phyloP scores from a whole-genome alignment of 2,329 filamentous ascomycete species.

The Gyromitra esculenta region DNA sequence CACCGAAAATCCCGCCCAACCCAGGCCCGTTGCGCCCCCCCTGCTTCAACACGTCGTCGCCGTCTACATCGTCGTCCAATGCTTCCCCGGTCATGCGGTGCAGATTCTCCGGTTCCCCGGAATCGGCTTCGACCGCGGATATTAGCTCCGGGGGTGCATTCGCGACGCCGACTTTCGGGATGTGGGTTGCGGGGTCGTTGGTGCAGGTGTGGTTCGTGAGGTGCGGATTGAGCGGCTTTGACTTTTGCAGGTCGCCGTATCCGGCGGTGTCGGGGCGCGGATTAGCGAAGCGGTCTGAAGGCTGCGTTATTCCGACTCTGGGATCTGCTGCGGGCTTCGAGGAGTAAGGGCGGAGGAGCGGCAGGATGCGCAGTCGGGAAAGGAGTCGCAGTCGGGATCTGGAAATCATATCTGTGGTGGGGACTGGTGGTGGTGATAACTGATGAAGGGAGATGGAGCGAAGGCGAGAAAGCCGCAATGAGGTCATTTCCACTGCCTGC shows the following conservation, averaged over 20 bases:
- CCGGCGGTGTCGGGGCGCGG: slow-evolving; percentile 10
- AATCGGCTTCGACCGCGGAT: neutral
- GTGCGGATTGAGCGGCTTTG: slow-evolving; percentile 32
- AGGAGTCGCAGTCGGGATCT: slow-evolving; percentile 7
- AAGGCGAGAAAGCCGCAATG: neutral
- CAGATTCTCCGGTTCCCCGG: neutral
- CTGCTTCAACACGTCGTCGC: neutral
- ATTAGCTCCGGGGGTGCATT: slow-evolving; percentile 31
- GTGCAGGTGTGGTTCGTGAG: slow-evolving; percentile 10
- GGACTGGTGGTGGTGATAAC: neutral
- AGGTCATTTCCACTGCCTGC: slow-evolving; percentile 1
- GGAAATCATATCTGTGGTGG: slow-evolving; percentile 22
- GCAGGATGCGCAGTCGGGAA: neutral
- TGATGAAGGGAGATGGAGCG: neutral
- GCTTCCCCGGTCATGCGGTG: neutral
- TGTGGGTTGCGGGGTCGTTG: neutral
- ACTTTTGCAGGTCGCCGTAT: slow-evolving; percentile 8
- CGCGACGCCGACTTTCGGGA: slow-evolving; percentile 8
- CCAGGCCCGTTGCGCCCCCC: slow-evolving; percentile 8
- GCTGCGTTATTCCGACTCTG: neutral
- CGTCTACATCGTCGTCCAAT: neutral
- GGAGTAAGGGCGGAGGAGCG: slow-evolving; percentile 4
- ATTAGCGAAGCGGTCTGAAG: neutral
- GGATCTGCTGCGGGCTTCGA: slow-evolving; percentile 21
- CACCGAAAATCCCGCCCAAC: slow-evolving; percentile 45